Evolutionary conservation across 2,329 filamentous ascomycete genomes (phyloP), one percentile per base, ranked within the genome.

Genomic region (Paecilomyces fulvus): DNA sequence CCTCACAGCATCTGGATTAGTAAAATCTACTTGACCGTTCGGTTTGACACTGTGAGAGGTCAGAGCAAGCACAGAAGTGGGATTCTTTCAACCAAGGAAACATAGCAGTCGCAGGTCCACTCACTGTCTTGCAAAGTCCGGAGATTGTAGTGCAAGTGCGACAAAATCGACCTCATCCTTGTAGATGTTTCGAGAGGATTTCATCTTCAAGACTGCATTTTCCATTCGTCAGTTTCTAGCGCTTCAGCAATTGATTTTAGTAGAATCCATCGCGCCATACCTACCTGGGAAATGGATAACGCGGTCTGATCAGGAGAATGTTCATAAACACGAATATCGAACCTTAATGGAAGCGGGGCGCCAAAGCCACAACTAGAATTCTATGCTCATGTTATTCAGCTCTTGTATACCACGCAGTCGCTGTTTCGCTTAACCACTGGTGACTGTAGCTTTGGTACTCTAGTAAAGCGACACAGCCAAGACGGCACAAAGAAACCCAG

Each of bases 1-100:
- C 83, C 88, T 83, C 8, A 95, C 83, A 21, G 89, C 84, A 52
- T 80, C 75, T 3, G 92, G 87, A 65, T 96, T 82, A 53, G 83
- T 86, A 65, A 97, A 97, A 73, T 96, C 85, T 25, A 96, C 77
- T 61, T 86, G 83, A 8, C 78, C 79, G 58, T 81, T 81, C 52
- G 71, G 60, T 63, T 78, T 82, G 30, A 83, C 65, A 56, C 80
- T 82, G 60, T 3, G 21, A 14, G 21, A 23, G n/a, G 37, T 65
- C 37, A 64, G 62, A 49, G 3, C 33, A 37, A 37, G 33, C 11
- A 28, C 33, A 7, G 33, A 37, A 37, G 33, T 37, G 33, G 17
- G 3, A 51, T 23, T 10, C 12, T 12, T 17, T 20, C 14, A 51
- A 28, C 25, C 30, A 28, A 46, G 43, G 25, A 49, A 23, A 25